These are phyloP conservation scores for Fusarium bulbicola DNA, from an alignment of 2,329 filamentous ascomycete species.

Conservation along the genomic window DNA sequence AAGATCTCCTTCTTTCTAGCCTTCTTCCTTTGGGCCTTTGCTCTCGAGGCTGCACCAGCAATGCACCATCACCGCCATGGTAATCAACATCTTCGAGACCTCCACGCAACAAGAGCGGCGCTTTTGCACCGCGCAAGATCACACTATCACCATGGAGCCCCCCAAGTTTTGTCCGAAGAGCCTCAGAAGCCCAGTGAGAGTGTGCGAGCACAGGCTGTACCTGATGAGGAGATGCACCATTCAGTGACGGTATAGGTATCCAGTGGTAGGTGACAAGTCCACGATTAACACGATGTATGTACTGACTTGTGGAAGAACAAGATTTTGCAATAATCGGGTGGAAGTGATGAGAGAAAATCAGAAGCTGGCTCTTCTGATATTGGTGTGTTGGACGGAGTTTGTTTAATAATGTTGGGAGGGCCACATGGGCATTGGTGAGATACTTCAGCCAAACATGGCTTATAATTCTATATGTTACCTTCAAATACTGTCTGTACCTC, in stretches of 20 bases:
- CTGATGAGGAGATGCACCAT: background rate
- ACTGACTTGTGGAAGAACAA: background rate
- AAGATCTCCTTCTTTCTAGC: slow-evolving; percentile 28
- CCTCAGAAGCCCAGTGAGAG: slow-evolving; percentile 18
- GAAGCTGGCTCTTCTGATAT: slow-evolving; percentile 19
- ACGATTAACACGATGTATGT: background rate
- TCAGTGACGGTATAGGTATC: slow-evolving; percentile 4
- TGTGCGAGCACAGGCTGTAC: background rate
- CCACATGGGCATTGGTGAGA: background rate
- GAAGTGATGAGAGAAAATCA: background rate
- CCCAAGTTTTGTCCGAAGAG: slow-evolving; percentile 17
- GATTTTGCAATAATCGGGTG: background rate
- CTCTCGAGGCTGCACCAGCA: slow-evolving; percentile 40
- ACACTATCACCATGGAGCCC: background rate
- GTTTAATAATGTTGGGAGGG: background rate
- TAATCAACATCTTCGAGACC: slow-evolving; percentile 21
- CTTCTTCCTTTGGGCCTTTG: slow-evolving; percentile 36
- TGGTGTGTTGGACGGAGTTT: background rate
- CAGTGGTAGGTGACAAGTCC: background rate
- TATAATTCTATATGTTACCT: background rate
- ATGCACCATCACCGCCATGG: slow-evolving; percentile 35
- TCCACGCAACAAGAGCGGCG: slow-evolving; percentile 49
- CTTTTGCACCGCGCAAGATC: slow-evolving; percentile 32
- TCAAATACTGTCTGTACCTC: background rate
- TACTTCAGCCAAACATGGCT: background rate